Evolutionary conservation across 2,329 filamentous ascomycete species (phyloP).

Genomic region (Blumeria graminis): DNA sequence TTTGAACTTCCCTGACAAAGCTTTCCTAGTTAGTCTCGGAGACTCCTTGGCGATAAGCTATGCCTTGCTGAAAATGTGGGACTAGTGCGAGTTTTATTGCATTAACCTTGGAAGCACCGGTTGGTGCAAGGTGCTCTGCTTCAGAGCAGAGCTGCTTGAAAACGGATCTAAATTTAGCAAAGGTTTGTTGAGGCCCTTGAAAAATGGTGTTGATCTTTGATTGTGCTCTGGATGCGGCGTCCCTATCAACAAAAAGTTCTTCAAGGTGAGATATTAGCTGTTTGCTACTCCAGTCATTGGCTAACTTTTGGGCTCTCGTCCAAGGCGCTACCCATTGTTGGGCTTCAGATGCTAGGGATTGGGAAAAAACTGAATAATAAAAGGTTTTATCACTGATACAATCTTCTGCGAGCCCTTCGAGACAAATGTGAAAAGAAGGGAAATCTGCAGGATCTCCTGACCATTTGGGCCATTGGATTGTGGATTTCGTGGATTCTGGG

Average conservation of each 20-base stretch:
- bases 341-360: background rate
- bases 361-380: background rate
- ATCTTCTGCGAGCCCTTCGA: background rate
- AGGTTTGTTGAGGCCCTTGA: background rate
- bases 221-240: background rate
- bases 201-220: background rate
- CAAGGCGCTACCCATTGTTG: background rate
- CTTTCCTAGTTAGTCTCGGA: background rate
- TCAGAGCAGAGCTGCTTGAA: background rate
- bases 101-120: background rate
- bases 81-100: background rate
- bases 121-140: background rate
- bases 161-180: background rate
- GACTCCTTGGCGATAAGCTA: background rate
- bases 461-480: background rate
- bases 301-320: background rate
- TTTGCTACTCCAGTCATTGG: background rate
- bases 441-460: background rate
- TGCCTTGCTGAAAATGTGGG: background rate
- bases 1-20: background rate
- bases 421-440: background rate
- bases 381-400: background rate
- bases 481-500: background rate
- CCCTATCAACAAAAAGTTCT: background rate
- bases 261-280: background rate